Evolutionary conservation across 225 moss, liverwort and hornwort genomes (phyloP).

Genomic region (Takakia lepidozioides): DNA sequence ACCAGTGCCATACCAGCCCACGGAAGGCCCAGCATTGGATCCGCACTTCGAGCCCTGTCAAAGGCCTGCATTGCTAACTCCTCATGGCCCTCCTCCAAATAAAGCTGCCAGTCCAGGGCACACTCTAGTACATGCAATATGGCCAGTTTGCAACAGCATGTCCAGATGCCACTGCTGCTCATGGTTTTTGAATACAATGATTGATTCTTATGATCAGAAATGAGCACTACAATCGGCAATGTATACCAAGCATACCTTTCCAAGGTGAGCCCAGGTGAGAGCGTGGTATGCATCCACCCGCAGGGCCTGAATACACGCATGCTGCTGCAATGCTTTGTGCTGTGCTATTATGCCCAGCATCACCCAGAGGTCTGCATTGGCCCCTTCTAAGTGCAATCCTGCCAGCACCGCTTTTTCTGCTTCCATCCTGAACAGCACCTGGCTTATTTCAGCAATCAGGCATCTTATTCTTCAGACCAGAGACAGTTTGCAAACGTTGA

Average conservation of each 20-base stretch:
- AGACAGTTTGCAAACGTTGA: too few species aligned
- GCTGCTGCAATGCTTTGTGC: constrained; percentile 84
- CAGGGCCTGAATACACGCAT: constrained; percentile 91
- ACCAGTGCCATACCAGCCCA: constrained; percentile 97
- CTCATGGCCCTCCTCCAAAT: constrained; percentile 73
- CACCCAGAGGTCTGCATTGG: constrained; percentile 88
- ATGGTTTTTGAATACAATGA: too few species aligned
- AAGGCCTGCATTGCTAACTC: constrained; percentile 85
- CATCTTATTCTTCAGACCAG: too few species aligned
- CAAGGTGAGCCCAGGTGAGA: constrained; percentile 86
- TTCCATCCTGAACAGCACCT: constrained; percentile 34
- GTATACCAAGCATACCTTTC: constrained; percentile 57
- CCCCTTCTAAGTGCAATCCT: constrained; percentile 72
- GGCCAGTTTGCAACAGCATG: too few species aligned
- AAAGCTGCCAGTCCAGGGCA: constrained; percentile 57
- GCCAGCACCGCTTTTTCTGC: constrained; percentile 66
- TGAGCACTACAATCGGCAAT: too few species aligned
- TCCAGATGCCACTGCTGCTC: too few species aligned
- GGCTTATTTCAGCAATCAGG: too few species aligned
- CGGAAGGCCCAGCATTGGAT: constrained; percentile 73
- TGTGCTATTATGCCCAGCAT: constrained; percentile 68
- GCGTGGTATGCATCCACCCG: constrained; percentile 91
- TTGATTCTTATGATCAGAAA: too few species aligned
- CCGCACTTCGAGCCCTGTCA: constrained; percentile 85
- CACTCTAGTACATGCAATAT: too few species aligned